Percentiles rank a stretch among this genome's conserved stretches.
Evolutionary conservation across 768 basidiomycete species (phyloP).

Genomic region (Sarcomyxa edulis): DNA sequence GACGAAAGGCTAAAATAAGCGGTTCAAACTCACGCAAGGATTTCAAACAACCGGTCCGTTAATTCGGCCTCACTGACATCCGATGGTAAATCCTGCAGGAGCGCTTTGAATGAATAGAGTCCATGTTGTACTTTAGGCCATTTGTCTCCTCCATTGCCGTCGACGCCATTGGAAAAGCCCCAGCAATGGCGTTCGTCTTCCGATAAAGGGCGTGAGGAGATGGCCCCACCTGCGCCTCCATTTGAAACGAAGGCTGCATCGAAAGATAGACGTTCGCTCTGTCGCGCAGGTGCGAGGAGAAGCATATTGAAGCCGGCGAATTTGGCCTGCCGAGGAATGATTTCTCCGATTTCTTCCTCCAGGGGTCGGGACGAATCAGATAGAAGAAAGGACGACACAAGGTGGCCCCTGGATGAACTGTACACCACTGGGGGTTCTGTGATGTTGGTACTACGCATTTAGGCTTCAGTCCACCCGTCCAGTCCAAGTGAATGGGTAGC

Average conservation of each 20-base stretch:
- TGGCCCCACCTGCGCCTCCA: slow-evolving; percentile 57
- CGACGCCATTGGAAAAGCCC: slow-evolving; percentile 73
- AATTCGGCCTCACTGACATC: slow-evolving; percentile 46
- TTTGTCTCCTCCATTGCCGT: slow-evolving; percentile 48
- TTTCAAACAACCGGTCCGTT: slow-evolving; percentile 52
- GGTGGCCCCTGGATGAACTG: slow-evolving; percentile 59
- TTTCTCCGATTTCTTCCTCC: slow-evolving; percentile 40
- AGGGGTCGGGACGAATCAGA: slow-evolving; percentile 42
- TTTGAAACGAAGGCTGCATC: slow-evolving; percentile 63
- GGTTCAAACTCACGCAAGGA: slow-evolving; percentile 59
- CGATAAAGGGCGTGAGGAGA: slow-evolving; percentile 50
- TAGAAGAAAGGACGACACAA: slow-evolving; percentile 64
- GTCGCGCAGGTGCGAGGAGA: slow-evolving; percentile 40
- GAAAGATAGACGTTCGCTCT: slow-evolving; percentile 33
- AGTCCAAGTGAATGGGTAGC: slow-evolving; percentile 18
- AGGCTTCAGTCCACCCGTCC: slow-evolving; percentile 1
- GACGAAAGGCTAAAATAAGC: slow-evolving; percentile 10
- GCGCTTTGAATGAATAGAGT: slow-evolving; percentile 33
- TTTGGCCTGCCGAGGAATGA: slow-evolving; percentile 40
- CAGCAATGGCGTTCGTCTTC: slow-evolving; percentile 44
- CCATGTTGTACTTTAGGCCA: slow-evolving; percentile 79
- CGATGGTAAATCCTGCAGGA: slow-evolving; percentile 33
- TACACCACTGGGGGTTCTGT: slow-evolving; percentile 53
- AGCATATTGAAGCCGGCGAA: slow-evolving; percentile 84
- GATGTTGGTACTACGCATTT: slow-evolving; percentile 70